Evolutionary conservation across 2,329 filamentous ascomycete species (phyloP), one percentile per base, ranked within the genome.

Genomic region (Lasiodiplodia theobromae): DNA sequence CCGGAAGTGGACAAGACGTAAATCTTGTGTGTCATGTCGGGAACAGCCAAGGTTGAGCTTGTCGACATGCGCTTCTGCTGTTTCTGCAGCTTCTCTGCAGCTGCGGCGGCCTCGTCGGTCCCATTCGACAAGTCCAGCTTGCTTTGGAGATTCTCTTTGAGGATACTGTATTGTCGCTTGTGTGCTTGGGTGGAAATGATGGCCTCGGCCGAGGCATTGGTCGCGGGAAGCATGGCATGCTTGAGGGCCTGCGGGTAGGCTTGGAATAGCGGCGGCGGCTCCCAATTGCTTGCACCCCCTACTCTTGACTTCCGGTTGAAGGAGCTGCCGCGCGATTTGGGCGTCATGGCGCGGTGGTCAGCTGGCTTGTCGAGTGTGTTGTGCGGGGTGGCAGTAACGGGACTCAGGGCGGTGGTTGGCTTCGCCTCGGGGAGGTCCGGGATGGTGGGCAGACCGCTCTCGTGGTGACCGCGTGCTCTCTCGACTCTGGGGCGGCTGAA

Each of bases 241-340:
- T 92, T 94, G 72, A 93, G 86, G 2, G 93, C 89, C 78, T 97
- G 94, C 0, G 92, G 91, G 76, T 94, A 97, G 14, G 92, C 93
- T 77, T 97, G 92, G 77, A 94, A 96, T 14, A 97, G 82, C 2
- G 93, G 92, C 7, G 93, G 92, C 8, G 82, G 79, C 5, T 82
- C 77, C 78, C 82, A 84, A 60, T 73, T 71, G 25, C 69, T 71
- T 18, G 90, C 37, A 18, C 40, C 57, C 14, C 34, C 38, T 28
- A 58, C 18, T 40, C 67, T 34, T 23, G 54, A 38, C 21, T 40
- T 67, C 21, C 51, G 62, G 23, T 21, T 66, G 40, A 64, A 57
- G 28, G 67, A 64, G 25, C 49, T 31, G 18, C 57, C 34, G 56
- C 60, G 58, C 23, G 67, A 68, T 28, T 57, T 63, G 21, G 65